Conservation (phyloP, 2,329 filamentous ascomycete species). For the Daldinia sp. region DNA sequence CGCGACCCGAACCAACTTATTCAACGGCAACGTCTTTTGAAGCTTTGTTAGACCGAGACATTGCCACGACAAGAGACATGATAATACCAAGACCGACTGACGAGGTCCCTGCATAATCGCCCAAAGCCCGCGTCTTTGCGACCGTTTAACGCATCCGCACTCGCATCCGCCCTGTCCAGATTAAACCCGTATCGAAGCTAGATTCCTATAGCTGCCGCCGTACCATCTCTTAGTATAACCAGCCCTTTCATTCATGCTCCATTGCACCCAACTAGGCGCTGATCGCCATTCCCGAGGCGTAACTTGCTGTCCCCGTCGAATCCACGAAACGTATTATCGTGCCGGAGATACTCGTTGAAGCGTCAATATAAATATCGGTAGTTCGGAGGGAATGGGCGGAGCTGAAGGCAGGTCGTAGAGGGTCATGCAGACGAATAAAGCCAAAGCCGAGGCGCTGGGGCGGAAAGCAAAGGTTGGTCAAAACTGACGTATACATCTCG, state of each 20-base stretch:
- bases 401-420: constrained; percentile 40
- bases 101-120: constrained; percentile 21
- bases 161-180: not conserved
- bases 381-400: constrained; percentile 44
- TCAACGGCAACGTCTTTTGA: not conserved
- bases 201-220: constrained; percentile 6
- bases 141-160: not conserved
- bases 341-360: constrained; percentile 12
- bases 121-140: constrained; percentile 19
- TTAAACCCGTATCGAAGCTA: constrained; percentile 7
- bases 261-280: constrained; percentile 34
- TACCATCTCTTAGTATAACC: constrained; percentile 12
- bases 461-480: constrained; percentile 52
- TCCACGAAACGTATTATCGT: constrained; percentile 11
- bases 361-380: constrained; percentile 11
- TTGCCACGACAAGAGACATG: constrained; percentile 23
- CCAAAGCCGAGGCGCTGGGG: constrained; percentile 61
- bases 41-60: constrained; percentile 16
- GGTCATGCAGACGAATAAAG: constrained; percentile 57
- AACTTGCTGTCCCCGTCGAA: constrained; percentile 10
- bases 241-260: constrained; percentile 36
- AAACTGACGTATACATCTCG: constrained; percentile 6
- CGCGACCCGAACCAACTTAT: constrained; percentile 13
- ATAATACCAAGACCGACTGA: constrained; percentile 7
- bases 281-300: constrained; percentile 36